Percentiles rank a stretch among this genome's conserved stretches.
Conservation (phyloP, 495 filamentous ascomycete genomes). For the Letharia columbiana region DNA sequence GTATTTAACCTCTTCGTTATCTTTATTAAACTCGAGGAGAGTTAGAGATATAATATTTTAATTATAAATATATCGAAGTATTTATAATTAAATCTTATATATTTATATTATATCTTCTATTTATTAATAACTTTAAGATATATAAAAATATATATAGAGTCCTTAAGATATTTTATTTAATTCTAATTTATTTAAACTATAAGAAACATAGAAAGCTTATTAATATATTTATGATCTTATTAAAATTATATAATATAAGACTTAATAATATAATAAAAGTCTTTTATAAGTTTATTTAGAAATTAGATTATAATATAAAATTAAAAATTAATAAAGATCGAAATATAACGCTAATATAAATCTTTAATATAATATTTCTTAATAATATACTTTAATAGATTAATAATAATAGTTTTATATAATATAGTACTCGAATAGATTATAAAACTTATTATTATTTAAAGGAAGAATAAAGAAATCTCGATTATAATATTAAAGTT, state of each 20-base stretch:
- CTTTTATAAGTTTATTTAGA: constrained; percentile 11
- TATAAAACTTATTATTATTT: constrained; percentile 8
- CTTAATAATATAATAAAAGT: constrained; percentile 12
- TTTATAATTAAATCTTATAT: not conserved
- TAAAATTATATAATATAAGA: constrained; percentile 8
- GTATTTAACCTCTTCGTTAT: not conserved
- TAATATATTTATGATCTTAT: constrained; percentile 13
- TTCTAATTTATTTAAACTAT: constrained; percentile 9
- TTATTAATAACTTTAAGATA: not conserved
- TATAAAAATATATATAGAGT: constrained; percentile 12
- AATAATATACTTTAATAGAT: constrained; percentile 7
- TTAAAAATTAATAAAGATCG: constrained; percentile 9
- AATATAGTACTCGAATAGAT: too few relatives aligned
- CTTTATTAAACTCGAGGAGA: not conserved
- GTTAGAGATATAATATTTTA: constrained; percentile 10
- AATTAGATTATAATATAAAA: constrained; percentile 3
- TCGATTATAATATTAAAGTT: constrained; percentile 5
- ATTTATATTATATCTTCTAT: constrained; percentile 11
- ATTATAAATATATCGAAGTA: too few relatives aligned
- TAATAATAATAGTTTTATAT: too few relatives aligned
- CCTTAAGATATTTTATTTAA: constrained; percentile 13
- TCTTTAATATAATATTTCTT: constrained; percentile 4
- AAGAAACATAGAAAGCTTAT: constrained; percentile 11
- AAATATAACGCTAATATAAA: not conserved
- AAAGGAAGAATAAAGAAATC: not conserved